Conservation (phyloP, 1,284 basidiomycete species). For the Sporisorium scitamineum region DNA sequence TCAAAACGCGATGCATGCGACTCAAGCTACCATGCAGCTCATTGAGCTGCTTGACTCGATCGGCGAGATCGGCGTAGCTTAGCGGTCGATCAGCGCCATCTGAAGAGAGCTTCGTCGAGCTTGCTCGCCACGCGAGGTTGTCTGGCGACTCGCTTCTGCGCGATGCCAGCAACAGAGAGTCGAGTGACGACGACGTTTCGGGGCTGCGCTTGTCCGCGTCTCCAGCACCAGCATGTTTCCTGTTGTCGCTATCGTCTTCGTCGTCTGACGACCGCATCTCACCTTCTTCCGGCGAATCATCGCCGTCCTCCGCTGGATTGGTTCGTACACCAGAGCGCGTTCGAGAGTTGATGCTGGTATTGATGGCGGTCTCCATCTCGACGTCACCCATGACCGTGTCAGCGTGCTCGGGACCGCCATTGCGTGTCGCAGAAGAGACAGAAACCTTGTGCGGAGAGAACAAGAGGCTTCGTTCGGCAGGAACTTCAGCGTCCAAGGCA, state of each 20-base stretch:
- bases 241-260: background rate
- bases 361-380: constrained; percentile 27
- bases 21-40: constrained; percentile 46
- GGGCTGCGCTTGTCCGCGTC: background rate
- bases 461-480: constrained; percentile 23
- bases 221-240: background rate
- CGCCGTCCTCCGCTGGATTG: constrained; percentile 13
- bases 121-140: constrained; percentile 31
- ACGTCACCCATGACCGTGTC: constrained; percentile 10
- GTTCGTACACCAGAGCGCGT: background rate
- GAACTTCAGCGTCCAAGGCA: background rate
- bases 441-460: constrained; percentile 28
- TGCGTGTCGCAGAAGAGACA: background rate
- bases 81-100: constrained; percentile 20
- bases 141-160: constrained; percentile 37
- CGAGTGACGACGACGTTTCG: background rate
- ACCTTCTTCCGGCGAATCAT: constrained; percentile 49
- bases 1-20: constrained; percentile 46
- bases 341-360: constrained; percentile 26
- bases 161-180: constrained; percentile 2
- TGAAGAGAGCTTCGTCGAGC: background rate
- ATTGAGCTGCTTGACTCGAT: constrained; percentile 20
- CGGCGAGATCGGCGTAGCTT: constrained; percentile 34
- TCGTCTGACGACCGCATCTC: constrained; percentile 48
- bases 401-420: background rate